Percentiles rank a stretch among this genome's conserved stretches.
Conservation (phyloP, 2,329 filamentous ascomycete species). For the Curvularia lunata region DNA sequence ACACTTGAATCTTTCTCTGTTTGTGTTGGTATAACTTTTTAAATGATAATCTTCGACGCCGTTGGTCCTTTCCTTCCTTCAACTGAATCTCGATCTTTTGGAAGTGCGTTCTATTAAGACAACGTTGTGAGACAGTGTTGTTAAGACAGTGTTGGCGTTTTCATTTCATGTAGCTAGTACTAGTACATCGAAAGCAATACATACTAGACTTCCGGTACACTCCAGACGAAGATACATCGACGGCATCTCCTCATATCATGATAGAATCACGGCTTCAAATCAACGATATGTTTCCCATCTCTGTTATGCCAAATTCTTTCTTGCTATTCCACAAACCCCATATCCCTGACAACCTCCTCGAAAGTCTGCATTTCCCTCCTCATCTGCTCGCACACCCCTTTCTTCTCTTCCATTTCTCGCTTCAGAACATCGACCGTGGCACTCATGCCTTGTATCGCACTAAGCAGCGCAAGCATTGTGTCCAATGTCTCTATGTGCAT, state of each 20-base stretch:
- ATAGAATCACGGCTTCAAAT: neutral
- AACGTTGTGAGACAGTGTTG: too few species aligned
- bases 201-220: neutral
- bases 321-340: neutral
- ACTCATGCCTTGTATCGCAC: conserved; percentile 23
- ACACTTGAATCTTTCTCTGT: conserved; percentile 9
- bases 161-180: neutral
- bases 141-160: neutral
- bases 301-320: neutral
- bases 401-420: conserved; percentile 20
- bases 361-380: conserved; percentile 16
- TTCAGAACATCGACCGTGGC: conserved; percentile 18
- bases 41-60: conserved; percentile 18
- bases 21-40: conserved; percentile 16
- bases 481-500: conserved; percentile 24
- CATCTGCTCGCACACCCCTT: conserved; percentile 17
- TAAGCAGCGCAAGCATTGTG: conserved; percentile 19
- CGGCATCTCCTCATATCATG: neutral
- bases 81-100: neutral
- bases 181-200: neutral
- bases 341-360: neutral
- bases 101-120: neutral
- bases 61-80: neutral
- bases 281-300: neutral
- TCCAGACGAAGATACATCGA: neutral